phyloP scores from a whole-genome alignment of 768 basidiomycete species.

The Pisolithus sp. region DNA sequence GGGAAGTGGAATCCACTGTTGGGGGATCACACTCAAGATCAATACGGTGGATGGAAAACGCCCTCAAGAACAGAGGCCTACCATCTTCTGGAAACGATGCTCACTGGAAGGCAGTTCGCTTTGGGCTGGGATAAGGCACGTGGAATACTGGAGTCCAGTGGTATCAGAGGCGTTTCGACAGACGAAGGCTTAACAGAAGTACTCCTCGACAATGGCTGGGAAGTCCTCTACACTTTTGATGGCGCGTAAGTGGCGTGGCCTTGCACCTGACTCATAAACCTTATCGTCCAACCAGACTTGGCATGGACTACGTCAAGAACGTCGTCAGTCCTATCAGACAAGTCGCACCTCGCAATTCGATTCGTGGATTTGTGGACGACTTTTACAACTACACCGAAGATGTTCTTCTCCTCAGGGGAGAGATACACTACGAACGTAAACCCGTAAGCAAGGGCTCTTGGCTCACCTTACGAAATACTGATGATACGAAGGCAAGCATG shows the following conservation, averaged over 20 bases:
- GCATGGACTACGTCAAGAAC: slow-evolving; percentile 39
- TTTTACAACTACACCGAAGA: slow-evolving; percentile 29
- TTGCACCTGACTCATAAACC: neutral
- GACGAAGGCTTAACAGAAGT: slow-evolving; percentile 25
- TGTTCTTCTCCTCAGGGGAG: slow-evolving; percentile 35
- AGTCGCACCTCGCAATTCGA: slow-evolving; percentile 28
- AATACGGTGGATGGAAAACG: slow-evolving; percentile 19
- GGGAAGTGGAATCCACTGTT: slow-evolving; percentile 24
- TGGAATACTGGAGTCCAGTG: slow-evolving; percentile 8
- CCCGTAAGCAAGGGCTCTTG: slow-evolving; percentile 22
- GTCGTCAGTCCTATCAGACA: slow-evolving; percentile 34
- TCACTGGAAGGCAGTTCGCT: slow-evolving; percentile 15
- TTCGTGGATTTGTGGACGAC: slow-evolving; percentile 38
- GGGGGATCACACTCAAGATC: slow-evolving; percentile 9
- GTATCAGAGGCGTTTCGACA: slow-evolving; percentile 12
- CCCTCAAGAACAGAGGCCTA: slow-evolving; percentile 15
- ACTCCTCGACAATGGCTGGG: slow-evolving; percentile 31
- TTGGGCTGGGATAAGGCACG: slow-evolving; percentile 21
- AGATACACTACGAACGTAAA: slow-evolving; percentile 35
- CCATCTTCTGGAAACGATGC: slow-evolving; percentile 11
- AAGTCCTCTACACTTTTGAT: slow-evolving; percentile 32
- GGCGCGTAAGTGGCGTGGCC: slow-evolving; percentile 29
- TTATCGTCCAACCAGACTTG: slow-evolving; percentile 25
- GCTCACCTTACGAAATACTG: slow-evolving; percentile 2
- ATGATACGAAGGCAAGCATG: slow-evolving; percentile 23